phyloP scores from a whole-genome alignment of 257 asterid genomes.

The Solanum tarijense region DNA sequence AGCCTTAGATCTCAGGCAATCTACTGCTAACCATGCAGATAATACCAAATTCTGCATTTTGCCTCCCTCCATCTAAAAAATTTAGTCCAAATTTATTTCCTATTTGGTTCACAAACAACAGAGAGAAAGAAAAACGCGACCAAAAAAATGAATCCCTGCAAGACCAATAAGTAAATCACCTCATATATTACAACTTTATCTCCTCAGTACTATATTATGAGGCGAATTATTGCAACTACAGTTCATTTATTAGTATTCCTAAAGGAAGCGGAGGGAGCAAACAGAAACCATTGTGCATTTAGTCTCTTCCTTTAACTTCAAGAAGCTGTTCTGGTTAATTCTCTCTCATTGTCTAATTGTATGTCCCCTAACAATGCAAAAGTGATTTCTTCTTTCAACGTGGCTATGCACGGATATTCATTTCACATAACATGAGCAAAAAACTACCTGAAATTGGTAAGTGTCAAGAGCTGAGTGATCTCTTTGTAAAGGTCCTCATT shows the following conservation, averaged over 20 bases:
- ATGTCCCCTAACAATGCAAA: background rate
- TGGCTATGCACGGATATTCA: background rate
- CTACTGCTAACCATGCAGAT: background rate
- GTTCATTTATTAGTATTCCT: background rate
- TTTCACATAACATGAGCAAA: background rate
- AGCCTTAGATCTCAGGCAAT: background rate
- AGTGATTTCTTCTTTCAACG: background rate
- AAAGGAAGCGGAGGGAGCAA: background rate
- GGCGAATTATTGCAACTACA: background rate
- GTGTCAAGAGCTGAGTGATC: constrained; percentile 86
- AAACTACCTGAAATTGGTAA: constrained; percentile 72
- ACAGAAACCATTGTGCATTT: background rate
- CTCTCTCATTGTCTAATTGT: background rate
- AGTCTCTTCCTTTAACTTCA: background rate
- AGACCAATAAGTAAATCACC: background rate
- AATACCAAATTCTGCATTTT: background rate
- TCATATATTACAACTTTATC: background rate
- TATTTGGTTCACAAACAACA: background rate
- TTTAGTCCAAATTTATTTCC: background rate
- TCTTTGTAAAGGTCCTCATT: constrained; percentile 87
- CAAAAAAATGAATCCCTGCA: background rate
- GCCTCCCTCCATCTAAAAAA: background rate
- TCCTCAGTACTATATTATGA: background rate
- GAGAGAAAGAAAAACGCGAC: background rate
- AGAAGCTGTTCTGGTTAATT: background rate